Conservation (phyloP, 208 protist species). For the Acanthamoeba healyi region DNA sequence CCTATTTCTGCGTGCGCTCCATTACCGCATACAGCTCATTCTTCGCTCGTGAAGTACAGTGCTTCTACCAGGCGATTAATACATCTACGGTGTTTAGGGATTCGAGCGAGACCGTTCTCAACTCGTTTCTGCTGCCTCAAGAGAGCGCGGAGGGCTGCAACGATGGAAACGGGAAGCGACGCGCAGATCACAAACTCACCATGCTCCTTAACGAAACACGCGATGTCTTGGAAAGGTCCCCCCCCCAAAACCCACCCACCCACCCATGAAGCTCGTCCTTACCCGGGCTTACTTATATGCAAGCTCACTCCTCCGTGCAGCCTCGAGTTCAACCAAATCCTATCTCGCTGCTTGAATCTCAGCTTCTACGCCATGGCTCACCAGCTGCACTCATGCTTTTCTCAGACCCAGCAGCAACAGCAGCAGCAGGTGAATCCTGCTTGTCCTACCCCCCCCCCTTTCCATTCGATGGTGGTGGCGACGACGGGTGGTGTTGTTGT, state of each 20-base stretch:
- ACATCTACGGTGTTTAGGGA: background rate
- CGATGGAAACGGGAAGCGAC: background rate
- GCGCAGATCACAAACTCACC: background rate
- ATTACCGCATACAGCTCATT: too few species aligned
- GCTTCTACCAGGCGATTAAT: too few species aligned
- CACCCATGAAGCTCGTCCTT: background rate
- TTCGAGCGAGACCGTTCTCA: background rate
- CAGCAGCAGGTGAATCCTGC: background rate
- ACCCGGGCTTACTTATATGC: background rate
- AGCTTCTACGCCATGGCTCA: background rate
- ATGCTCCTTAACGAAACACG: slow-evolving; percentile 47
- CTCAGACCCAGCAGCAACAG: background rate
- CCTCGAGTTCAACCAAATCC: background rate
- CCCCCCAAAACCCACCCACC: background rate
- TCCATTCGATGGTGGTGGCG: too few species aligned
- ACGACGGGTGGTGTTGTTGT: too few species aligned
- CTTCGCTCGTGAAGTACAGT: too few species aligned
- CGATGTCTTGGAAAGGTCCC: slow-evolving; percentile 4
- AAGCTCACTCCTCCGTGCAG: background rate
- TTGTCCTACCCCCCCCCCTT: too few species aligned
- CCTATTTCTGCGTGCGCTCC: background rate
- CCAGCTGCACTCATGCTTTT: background rate
- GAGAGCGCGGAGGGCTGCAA: background rate
- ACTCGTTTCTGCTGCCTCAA: slow-evolving; percentile 3
- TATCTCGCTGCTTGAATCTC: background rate